These are phyloP conservation scores for Solanum hybrid DNA, from an alignment of 305 asterid species.

Conservation along the genomic window DNA sequence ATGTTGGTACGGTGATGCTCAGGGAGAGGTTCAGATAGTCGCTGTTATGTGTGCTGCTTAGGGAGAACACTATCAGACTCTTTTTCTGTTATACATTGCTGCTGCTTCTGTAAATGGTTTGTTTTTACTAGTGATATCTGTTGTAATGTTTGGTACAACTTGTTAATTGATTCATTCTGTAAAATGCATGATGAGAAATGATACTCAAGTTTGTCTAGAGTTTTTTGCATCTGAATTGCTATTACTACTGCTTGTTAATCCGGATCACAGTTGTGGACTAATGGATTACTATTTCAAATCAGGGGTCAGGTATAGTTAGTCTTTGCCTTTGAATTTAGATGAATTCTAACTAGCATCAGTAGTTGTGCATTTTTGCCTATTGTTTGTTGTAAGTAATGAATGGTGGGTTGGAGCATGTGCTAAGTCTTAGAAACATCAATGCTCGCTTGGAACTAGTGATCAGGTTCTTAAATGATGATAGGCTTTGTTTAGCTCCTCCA, in stretches of 20 bases:
- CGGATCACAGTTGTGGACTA: not conserved
- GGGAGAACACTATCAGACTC: not conserved
- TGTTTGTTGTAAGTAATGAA: too few relatives aligned
- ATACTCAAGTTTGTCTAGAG: not conserved
- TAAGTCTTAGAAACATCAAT: too few relatives aligned
- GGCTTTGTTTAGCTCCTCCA: too few relatives aligned
- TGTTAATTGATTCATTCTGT: not conserved
- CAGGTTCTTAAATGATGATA: too few relatives aligned
- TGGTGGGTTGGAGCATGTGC: too few relatives aligned
- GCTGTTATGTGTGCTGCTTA: not conserved
- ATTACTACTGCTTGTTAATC: not conserved
- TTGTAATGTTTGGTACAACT: not conserved
- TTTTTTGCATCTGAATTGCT: not conserved
- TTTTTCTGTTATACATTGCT: not conserved
- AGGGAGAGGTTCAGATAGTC: slow-evolving; percentile 27
- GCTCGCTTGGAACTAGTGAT: too few relatives aligned
- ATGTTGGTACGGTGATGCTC: slow-evolving; percentile 42
- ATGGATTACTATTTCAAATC: too few relatives aligned
- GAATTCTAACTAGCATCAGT: too few relatives aligned
- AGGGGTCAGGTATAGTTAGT: too few relatives aligned
- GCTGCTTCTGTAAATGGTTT: not conserved
- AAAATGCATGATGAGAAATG: not conserved
- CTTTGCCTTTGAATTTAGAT: too few relatives aligned
- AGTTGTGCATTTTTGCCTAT: too few relatives aligned
- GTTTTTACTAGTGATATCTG: not conserved